Conservation (phyloP, 257 asterid species). For the Solanum phureja region DNA sequence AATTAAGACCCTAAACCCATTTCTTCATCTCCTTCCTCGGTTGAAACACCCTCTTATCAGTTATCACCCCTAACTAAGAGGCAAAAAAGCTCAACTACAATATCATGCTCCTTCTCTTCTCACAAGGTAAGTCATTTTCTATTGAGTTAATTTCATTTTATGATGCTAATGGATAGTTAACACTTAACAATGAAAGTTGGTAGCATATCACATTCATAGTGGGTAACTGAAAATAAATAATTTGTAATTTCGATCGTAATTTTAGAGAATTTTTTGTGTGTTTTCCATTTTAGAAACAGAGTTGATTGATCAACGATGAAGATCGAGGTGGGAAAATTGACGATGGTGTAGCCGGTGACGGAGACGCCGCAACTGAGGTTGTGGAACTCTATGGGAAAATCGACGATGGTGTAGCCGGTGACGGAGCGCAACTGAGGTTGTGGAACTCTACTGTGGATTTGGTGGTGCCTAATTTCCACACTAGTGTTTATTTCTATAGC, state of each 20-base stretch:
- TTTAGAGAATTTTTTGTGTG: background rate
- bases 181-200: background rate
- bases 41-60: too few species aligned
- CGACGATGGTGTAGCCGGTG: conserved; percentile 68
- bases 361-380: conserved; percentile 46
- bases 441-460: conserved; percentile 94
- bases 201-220: background rate
- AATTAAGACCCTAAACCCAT: too few species aligned
- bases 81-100: too few species aligned
- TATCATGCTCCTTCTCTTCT: too few species aligned
- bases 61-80: too few species aligned
- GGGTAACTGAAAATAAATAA: background rate
- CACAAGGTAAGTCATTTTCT: too few species aligned
- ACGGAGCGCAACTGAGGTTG: conserved; percentile 35
- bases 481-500: conserved; percentile 89
- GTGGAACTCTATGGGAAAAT: conserved; percentile 73
- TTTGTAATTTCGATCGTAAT: background rate
- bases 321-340: conserved; percentile 42
- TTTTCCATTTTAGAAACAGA: background rate
- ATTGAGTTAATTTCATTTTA: too few species aligned
- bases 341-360: conserved; percentile 62
- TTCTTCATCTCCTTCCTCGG: too few species aligned
- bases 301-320: conserved; percentile 25
- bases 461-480: conserved; percentile 92
- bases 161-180: background rate